phyloP scores from a whole-genome alignment of 768 basidiomycete genomes.

The Hysterangium stoloniferum region DNA sequence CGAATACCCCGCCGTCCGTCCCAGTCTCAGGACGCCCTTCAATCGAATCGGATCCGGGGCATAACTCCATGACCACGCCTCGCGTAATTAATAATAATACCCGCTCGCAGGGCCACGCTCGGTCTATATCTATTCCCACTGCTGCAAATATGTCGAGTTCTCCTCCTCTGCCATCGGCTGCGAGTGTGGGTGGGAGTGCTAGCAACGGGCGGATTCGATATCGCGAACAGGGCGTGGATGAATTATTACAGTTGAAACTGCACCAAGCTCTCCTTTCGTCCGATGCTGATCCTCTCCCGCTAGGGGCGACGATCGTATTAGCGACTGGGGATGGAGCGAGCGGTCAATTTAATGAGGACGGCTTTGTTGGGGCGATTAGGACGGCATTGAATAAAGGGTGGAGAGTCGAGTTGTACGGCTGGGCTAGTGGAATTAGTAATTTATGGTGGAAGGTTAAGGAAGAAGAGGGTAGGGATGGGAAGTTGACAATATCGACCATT shows the following conservation, averaged over 20 bases:
- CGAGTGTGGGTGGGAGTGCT: not conserved
- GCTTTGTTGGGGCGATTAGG: slow-evolving; percentile 82
- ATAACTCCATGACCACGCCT: slow-evolving; percentile 7
- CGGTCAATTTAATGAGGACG: slow-evolving; percentile 88
- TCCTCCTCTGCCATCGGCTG: slow-evolving; percentile 12
- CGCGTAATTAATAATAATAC: slow-evolving; percentile 22
- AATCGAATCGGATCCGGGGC: slow-evolving; percentile 25
- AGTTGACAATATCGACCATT: slow-evolving; percentile 6
- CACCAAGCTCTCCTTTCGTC: slow-evolving; percentile 75
- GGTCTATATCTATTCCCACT: not conserved
- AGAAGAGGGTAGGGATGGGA: slow-evolving; percentile 20
- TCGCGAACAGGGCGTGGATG: slow-evolving; percentile 92
- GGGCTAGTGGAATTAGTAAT: slow-evolving; percentile 76
- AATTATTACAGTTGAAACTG: slow-evolving; percentile 87
- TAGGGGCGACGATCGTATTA: slow-evolving; percentile 73
- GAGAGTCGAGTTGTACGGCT: slow-evolving; percentile 92
- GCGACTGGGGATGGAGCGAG: slow-evolving; percentile 93
- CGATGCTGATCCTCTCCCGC: slow-evolving; percentile 47
- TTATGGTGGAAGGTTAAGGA: slow-evolving; percentile 65
- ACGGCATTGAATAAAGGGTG: slow-evolving; percentile 85
- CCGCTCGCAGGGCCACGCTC: not conserved
- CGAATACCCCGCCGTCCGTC: not conserved
- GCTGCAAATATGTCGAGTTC: slow-evolving; percentile 8
- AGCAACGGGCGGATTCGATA: slow-evolving; percentile 43
- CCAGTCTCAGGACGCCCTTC: slow-evolving; percentile 20